A percentile compares a stretch with the other conserved stretches of the same genome.
These are phyloP conservation scores for Dothistroma pini DNA, from an alignment of 2,329 filamentous ascomycete genomes.

Conservation along the genomic window DNA sequence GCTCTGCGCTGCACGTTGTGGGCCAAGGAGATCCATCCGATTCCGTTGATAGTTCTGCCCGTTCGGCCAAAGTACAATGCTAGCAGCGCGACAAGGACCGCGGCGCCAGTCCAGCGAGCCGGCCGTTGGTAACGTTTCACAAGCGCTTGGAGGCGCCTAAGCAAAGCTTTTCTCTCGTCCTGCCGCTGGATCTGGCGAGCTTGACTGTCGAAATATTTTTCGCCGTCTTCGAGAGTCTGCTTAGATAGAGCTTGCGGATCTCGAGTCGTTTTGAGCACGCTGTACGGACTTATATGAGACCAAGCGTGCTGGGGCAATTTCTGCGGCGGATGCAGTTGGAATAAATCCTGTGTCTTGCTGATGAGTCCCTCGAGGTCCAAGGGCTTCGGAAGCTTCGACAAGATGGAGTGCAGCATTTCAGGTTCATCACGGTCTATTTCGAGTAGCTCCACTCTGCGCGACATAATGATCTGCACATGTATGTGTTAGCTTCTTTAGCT, in stretches of 20 bases:
- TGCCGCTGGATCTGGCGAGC: conserved; percentile 65
- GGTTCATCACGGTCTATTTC: conserved; percentile 77
- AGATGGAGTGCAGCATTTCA: conserved; percentile 84
- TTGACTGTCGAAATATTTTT: conserved; percentile 66
- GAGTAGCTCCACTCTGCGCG: conserved; percentile 78
- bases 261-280: conserved; percentile 80
- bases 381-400: conserved; percentile 79
- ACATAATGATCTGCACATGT: conserved; percentile 63
- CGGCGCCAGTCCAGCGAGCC: conserved; percentile 48
- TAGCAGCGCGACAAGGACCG: conserved; percentile 63
- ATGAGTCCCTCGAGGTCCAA: conserved; percentile 80
- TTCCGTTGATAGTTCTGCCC: background rate
- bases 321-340: conserved; percentile 66
- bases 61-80: conserved; percentile 48
- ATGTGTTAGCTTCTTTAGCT: background rate
- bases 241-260: conserved; percentile 47
- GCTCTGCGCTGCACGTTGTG: background rate
- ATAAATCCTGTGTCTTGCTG: conserved; percentile 59
- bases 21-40: background rate
- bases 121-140: conserved; percentile 65
- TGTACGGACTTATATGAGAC: conserved; percentile 67
- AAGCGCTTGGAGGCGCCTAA: conserved; percentile 38
- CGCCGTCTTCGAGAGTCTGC: conserved; percentile 64
- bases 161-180: conserved; percentile 54
- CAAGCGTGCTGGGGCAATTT: conserved; percentile 62